phyloP scores from a whole-genome alignment of 2,329 filamentous ascomycete genomes.

The Fusarium hainanense region DNA sequence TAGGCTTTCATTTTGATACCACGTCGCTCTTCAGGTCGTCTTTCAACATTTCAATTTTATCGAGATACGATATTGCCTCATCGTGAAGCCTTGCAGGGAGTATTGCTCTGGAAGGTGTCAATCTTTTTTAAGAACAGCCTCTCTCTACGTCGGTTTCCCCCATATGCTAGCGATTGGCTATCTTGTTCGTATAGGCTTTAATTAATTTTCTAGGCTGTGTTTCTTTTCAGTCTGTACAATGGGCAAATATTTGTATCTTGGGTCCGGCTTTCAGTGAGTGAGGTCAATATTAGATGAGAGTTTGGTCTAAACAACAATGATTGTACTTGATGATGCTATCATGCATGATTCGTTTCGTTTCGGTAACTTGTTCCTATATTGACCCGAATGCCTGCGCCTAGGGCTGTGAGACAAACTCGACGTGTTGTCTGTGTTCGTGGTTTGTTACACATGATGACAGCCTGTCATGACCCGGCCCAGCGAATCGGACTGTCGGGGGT shows the following conservation, averaged over 20 bases:
- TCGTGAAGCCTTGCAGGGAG: constrained; percentile 2
- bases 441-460: constrained; percentile 9
- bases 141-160: background rate
- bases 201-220: background rate
- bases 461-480: constrained; percentile 19
- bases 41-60: constrained; percentile 28
- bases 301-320: constrained; percentile 9
- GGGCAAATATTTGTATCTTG: background rate
- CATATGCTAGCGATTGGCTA: background rate
- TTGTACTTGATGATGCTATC: constrained; percentile 16
- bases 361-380: background rate
- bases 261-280: background rate
- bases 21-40: constrained; percentile 44
- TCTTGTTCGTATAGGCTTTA: background rate
- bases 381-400: background rate
- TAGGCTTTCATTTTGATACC: constrained; percentile 47
- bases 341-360: background rate
- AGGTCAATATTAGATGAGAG: background rate
- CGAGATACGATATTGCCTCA: background rate
- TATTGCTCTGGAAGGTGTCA: background rate
- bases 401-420: constrained; percentile 10
- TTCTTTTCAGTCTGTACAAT: constrained; percentile 6
- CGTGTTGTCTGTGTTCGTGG: background rate
- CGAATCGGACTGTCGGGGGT: constrained; percentile 25
- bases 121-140: background rate